These are phyloP conservation scores for Mucor indicus DNA, from an alignment of 371 early-diverging fungal genomes.

Conservation along the genomic window DNA sequence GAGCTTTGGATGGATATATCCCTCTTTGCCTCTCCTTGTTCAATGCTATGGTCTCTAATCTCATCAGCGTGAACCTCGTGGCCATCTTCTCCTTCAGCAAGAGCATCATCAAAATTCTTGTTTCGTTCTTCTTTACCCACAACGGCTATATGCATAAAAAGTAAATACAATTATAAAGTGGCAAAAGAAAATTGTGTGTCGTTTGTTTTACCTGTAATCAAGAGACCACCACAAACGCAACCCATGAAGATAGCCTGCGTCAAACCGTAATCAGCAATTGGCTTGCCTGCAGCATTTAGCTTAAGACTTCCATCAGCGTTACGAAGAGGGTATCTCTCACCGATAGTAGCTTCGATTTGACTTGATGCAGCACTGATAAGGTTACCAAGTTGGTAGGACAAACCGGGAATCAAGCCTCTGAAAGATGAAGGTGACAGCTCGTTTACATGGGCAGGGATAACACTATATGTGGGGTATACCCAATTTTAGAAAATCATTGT, in stretches of 20 bases:
- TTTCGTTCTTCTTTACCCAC: constrained; percentile 46
- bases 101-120: constrained; percentile 31
- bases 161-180: neutral
- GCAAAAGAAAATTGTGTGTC: no score
- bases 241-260: constrained; percentile 67
- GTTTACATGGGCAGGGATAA: constrained; percentile 68
- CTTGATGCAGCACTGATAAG: constrained; percentile 63
- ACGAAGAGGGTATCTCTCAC: constrained; percentile 44
- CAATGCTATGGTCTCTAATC: constrained; percentile 18
- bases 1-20: no score
- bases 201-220: constrained; percentile 34
- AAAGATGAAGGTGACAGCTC: constrained; percentile 66
- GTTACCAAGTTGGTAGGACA: constrained; percentile 71
- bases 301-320: constrained; percentile 30
- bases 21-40: no score
- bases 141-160: constrained; percentile 13
- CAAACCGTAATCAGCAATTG: constrained; percentile 61
- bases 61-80: constrained; percentile 20
- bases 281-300: constrained; percentile 34
- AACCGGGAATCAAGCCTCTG: constrained; percentile 67
- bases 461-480: constrained; percentile 14
- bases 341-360: constrained; percentile 66
- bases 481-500: neutral
- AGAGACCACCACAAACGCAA: constrained; percentile 40
- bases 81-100: constrained; percentile 27